phyloP scores from a whole-genome alignment of 2,329 filamentous ascomycete genomes.

The Graphium sp. region DNA sequence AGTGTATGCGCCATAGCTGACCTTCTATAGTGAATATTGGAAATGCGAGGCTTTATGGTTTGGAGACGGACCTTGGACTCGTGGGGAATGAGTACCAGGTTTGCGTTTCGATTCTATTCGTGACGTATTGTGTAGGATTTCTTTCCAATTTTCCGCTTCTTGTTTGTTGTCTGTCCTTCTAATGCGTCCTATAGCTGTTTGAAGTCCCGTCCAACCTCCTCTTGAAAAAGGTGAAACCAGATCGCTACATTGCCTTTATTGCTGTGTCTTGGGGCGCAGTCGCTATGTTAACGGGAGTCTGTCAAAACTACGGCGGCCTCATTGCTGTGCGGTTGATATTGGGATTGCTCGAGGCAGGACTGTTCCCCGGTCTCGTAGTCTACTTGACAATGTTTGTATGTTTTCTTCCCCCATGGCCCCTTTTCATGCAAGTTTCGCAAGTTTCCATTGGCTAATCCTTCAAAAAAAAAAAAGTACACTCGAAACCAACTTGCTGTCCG shows the following conservation, averaged over 20 bases:
- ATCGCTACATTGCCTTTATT: constrained; percentile 28
- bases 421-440: no score
- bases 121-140: constrained; percentile 22
- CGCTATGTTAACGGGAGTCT: constrained; percentile 27
- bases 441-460: no score
- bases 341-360: constrained; percentile 32
- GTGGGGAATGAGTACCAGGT: constrained; percentile 38
- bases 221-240: constrained; percentile 17
- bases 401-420: no score
- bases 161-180: background rate
- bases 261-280: constrained; percentile 31
- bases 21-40: constrained; percentile 51
- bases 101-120: constrained; percentile 23
- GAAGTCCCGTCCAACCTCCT: constrained; percentile 22
- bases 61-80: constrained; percentile 42
- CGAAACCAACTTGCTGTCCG: constrained; percentile 43
- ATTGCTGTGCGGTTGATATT: constrained; percentile 31
- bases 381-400: constrained; percentile 12
- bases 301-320: constrained; percentile 27
- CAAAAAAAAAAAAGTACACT: constrained; percentile 35
- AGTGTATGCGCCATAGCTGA: background rate
- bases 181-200: constrained; percentile 12
- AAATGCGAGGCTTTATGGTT: constrained; percentile 42
- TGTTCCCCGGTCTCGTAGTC: constrained; percentile 31
- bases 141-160: background rate